Conservation (phyloP, 176 grass and related monocot genomes). For the bread wheat (Triticum aestivum) region IWGSC_CS_RefSeq_v2.1 NC_057803.1:47738994-47739493, state of each 20-base stretch:
- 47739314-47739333: background rate
- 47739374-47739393: slow-evolving; percentile 37
- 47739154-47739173: background rate
- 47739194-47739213: background rate
- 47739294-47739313: background rate
- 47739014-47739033: background rate
- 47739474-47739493: slow-evolving; percentile 63
- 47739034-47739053: slow-evolving; percentile 14
- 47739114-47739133: background rate
- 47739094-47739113: slow-evolving; percentile 9
- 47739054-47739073: background rate
- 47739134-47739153: background rate
- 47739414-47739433: slow-evolving; percentile 84
- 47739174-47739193: background rate
- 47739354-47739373: slow-evolving; percentile 9
- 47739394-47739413: slow-evolving; percentile 55
- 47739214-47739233: background rate
- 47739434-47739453: slow-evolving; percentile 64
- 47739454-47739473: slow-evolving; percentile 94
- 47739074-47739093: background rate
- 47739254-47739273: background rate
- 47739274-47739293: background rate
- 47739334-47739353: background rate
- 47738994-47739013: background rate
- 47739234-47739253: slow-evolving; percentile 19